These are phyloP conservation scores for Podila epicladia DNA, from an alignment of 192 early-diverging fungal genomes.

Conservation along the genomic window DNA sequence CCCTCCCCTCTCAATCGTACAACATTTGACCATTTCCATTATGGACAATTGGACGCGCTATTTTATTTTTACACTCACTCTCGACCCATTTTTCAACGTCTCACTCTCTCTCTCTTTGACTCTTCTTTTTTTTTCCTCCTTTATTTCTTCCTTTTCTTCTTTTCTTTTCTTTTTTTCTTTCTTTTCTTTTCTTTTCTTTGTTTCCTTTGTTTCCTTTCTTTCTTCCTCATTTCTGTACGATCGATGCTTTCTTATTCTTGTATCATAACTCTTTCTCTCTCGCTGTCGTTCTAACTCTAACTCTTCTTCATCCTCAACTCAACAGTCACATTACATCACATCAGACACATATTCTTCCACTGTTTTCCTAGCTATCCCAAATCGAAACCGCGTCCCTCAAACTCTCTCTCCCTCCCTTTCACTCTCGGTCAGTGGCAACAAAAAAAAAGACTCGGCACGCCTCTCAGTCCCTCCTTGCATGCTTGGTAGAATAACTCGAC, in stretches of 20 bases:
- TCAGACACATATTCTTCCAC: background rate
- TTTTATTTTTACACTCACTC: too few relatives aligned
- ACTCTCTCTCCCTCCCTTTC: background rate
- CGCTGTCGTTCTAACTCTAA: too few relatives aligned
- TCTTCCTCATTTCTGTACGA: background rate
- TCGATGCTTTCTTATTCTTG: background rate
- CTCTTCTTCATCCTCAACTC: background rate
- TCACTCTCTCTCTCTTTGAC: conserved; percentile 1
- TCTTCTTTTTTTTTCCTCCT: background rate
- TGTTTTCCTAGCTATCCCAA: background rate
- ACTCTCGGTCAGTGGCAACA: background rate
- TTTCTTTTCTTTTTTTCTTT: background rate
- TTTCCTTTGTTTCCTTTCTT: background rate
- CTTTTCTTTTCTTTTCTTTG: background rate
- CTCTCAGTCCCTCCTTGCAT: background rate
- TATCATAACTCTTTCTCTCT: background rate
- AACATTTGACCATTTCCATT: too few relatives aligned
- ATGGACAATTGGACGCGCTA: too few relatives aligned
- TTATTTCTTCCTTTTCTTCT: background rate
- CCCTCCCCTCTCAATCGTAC: background rate
- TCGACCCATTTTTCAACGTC: background rate
- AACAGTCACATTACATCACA: background rate
- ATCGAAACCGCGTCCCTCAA: background rate
- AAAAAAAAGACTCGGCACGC: background rate
- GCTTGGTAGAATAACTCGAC: background rate